phyloP scores from a whole-genome alignment of 192 early-diverging fungal species.

The Entophlyctis luteolus region DNA sequence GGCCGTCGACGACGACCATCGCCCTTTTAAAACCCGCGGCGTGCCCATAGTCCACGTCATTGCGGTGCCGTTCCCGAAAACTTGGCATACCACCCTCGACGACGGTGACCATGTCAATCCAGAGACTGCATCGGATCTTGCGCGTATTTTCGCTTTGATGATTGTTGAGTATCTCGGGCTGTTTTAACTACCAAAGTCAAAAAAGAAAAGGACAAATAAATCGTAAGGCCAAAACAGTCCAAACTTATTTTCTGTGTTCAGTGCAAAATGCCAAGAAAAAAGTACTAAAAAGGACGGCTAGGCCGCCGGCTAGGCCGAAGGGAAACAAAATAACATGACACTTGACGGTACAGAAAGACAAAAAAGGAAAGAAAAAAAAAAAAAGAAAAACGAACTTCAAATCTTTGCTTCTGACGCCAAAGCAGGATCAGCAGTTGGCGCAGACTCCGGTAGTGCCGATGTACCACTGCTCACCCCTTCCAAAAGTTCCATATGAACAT shows the following conservation, averaged over 20 bases:
- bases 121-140: constrained; percentile 67
- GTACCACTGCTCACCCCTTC: background rate
- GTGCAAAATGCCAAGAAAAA: too few relatives aligned
- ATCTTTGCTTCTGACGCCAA: background rate
- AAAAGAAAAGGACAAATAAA: background rate
- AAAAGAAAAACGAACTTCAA: background rate
- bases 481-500: constrained; percentile 33
- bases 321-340: too few relatives aligned
- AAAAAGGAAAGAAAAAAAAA: background rate
- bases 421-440: background rate
- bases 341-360: too few relatives aligned
- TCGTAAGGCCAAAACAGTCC: background rate
- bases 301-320: too few relatives aligned
- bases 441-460: background rate
- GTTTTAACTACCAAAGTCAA: background rate
- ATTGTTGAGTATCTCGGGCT: constrained; percentile 64
- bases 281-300: too few relatives aligned
- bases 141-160: constrained; percentile 74
- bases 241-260: background rate
- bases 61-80: constrained; percentile 74
- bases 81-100: constrained; percentile 83
- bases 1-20: constrained; percentile 79
- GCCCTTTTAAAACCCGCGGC: constrained; percentile 75
- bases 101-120: constrained; percentile 65
- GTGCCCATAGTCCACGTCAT: constrained; percentile 87